Percentiles rank a stretch among this genome's conserved stretches.
Conservation (phyloP, 257 asterid genomes). For the Solanum chiquidenum region DNA sequence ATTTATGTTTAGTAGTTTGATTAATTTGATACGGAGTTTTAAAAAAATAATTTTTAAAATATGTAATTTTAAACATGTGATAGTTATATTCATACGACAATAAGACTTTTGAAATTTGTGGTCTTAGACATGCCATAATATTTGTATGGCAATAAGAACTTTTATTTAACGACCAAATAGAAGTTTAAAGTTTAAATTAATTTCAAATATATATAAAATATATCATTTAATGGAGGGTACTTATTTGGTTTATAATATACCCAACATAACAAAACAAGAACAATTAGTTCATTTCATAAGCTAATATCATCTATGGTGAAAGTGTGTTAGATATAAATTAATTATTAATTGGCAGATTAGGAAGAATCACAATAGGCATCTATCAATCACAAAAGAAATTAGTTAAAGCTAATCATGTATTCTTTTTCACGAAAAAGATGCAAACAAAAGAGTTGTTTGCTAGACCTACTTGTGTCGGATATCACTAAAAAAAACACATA, state of each 20-base stretch:
- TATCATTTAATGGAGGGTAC: not conserved
- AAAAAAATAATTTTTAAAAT: not conserved
- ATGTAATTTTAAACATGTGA: too few species aligned
- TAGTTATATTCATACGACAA: not conserved
- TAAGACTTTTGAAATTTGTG: not conserved
- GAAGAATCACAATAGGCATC: not conserved
- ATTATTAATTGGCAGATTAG: not conserved
- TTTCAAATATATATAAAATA: not conserved
- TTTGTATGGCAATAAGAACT: not conserved
- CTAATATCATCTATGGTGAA: not conserved
- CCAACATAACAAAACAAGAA: not conserved
- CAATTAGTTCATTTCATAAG: not conserved
- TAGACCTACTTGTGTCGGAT: not conserved
- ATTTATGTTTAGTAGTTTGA: not conserved
- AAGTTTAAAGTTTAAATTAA: not conserved
- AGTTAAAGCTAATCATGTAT: not conserved
- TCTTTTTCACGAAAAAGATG: not conserved
- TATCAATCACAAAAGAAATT: not conserved
- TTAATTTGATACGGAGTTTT: not conserved
- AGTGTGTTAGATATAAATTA: not conserved
- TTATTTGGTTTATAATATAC: not conserved
- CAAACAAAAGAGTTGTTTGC: not conserved
- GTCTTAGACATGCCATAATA: not conserved
- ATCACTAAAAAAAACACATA: not conserved
- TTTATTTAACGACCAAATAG: not conserved